These are phyloP conservation scores for Calendula officinalis DNA, from an alignment of 129 eudicot genomes.

Conservation along the genomic window DNA sequence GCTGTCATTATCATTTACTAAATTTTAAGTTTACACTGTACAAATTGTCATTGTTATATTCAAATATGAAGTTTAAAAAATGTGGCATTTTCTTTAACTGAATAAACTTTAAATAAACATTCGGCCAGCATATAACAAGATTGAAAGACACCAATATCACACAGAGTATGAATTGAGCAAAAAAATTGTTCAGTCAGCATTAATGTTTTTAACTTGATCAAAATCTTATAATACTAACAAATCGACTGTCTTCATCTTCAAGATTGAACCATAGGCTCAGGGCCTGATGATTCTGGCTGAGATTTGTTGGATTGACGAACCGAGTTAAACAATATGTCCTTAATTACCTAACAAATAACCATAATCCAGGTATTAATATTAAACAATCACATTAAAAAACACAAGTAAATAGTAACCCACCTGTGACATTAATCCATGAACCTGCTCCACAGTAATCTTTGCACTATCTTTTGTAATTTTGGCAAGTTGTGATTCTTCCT, in stretches of 20 bases:
- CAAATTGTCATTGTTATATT: too few relatives aligned
- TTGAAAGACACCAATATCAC: slow-evolving; percentile 11
- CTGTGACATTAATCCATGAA: slow-evolving; percentile 99
- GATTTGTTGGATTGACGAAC: slow-evolving; percentile 61
- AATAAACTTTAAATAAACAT: too few relatives aligned
- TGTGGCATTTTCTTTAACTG: too few relatives aligned
- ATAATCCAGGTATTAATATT: too few relatives aligned
- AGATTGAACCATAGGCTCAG: slow-evolving; percentile 93
- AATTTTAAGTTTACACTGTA: too few relatives aligned
- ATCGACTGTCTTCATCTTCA: slow-evolving; percentile 27
- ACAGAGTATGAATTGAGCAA: slow-evolving; percentile 12
- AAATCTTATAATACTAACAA: background rate
- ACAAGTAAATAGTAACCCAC: slow-evolving; percentile 35
- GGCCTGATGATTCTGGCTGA: slow-evolving; percentile 66
- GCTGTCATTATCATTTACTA: too few relatives aligned
- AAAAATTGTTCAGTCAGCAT: slow-evolving; percentile 22
- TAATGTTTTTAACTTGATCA: slow-evolving; percentile 9
- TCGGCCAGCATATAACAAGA: background rate
- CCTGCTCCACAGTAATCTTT: slow-evolving; percentile 97
- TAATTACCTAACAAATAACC: slow-evolving; percentile 66
- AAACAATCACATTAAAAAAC: background rate
- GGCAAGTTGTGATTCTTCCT: slow-evolving; percentile 95
- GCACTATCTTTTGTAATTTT: slow-evolving; percentile 96
- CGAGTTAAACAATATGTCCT: slow-evolving; percentile 87
- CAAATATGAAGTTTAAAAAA: too few relatives aligned